Evolutionary conservation across 1,284 basidiomycete species (phyloP).

Genomic region (Ganoderma sinense): DNA sequence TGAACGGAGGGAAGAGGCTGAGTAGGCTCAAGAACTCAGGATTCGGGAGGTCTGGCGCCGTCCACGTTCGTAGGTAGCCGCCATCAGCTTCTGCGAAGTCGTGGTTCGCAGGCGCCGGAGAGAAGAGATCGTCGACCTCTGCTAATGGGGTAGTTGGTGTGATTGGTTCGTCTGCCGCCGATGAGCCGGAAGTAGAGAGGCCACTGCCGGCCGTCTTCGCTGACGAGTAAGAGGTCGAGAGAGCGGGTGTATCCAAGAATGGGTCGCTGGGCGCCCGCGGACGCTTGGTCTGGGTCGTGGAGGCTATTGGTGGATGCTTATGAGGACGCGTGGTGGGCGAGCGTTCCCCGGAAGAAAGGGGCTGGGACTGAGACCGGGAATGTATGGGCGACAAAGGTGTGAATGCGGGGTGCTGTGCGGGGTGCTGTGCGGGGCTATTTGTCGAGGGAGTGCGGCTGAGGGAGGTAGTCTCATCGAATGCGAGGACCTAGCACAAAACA

Average conservation of each 20-base stretch:
- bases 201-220: slow-evolving; percentile 44
- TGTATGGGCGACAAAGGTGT: slow-evolving; percentile 49
- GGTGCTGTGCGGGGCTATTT: slow-evolving; percentile 43
- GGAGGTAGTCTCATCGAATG: slow-evolving; percentile 68
- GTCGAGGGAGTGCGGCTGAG: slow-evolving; percentile 48
- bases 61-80: slow-evolving; percentile 69
- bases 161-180: slow-evolving; percentile 47
- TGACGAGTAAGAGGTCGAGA: slow-evolving; percentile 66
- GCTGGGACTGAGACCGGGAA: slow-evolving; percentile 63
- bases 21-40: slow-evolving; percentile 69
- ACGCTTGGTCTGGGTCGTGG: slow-evolving; percentile 60
- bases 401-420: slow-evolving; percentile 45
- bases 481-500: slow-evolving; percentile 45
- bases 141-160: slow-evolving; percentile 44
- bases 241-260: slow-evolving; percentile 72
- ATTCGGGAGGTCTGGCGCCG: slow-evolving; percentile 71
- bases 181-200: slow-evolving; percentile 40
- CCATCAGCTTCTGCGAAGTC: slow-evolving; percentile 55
- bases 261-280: slow-evolving; percentile 80
- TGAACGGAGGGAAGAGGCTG: slow-evolving; percentile 73
- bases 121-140: slow-evolving; percentile 46
- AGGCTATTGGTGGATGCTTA: slow-evolving; percentile 47
- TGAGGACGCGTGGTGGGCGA: slow-evolving; percentile 41
- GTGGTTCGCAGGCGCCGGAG: slow-evolving; percentile 39
- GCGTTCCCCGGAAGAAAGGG: slow-evolving; percentile 47